A percentile compares a stretch with the other conserved stretches of the same genome.
phyloP scores from a whole-genome alignment of 306 rosid species.

The Gleditsia sinensis region DNA sequence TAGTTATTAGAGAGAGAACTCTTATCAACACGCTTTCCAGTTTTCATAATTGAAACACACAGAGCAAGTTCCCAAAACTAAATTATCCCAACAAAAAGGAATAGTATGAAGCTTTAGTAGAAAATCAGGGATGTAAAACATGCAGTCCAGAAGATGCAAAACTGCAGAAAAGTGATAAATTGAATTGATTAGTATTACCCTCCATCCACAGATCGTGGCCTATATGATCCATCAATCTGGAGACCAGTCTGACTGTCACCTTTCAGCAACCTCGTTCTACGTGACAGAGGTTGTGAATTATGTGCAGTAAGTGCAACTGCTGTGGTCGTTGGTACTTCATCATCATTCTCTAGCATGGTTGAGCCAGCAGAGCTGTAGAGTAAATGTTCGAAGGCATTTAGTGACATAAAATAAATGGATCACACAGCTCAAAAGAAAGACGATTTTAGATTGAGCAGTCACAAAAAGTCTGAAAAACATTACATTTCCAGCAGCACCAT shows the following conservation, averaged over 20 bases:
- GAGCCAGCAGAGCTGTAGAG: constrained; percentile 73
- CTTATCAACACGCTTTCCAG: constrained; percentile 7
- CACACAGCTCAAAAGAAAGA: constrained; percentile 14
- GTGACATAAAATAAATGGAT: constrained; percentile 26
- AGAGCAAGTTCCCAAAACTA: constrained; percentile 10
- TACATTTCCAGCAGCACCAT: background rate
- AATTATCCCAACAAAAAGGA: constrained; percentile 14
- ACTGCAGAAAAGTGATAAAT: constrained; percentile 32
- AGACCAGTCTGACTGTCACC: constrained; percentile 71
- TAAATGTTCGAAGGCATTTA: constrained; percentile 36
- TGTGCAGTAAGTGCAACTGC: constrained; percentile 67
- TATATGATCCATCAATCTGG: constrained; percentile 75
- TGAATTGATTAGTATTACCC: constrained; percentile 65
- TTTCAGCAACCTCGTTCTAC: constrained; percentile 86
- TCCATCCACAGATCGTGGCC: constrained; percentile 74
- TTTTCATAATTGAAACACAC: background rate
- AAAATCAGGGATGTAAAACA: constrained; percentile 9
- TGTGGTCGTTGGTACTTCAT: constrained; percentile 84
- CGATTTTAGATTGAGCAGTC: constrained; percentile 10
- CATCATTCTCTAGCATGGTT: constrained; percentile 70
- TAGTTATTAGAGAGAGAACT: constrained; percentile 1
- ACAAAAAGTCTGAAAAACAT: constrained; percentile 11
- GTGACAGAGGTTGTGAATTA: constrained; percentile 81
- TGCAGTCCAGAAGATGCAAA: constrained; percentile 21
- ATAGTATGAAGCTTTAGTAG: constrained; percentile 10